Evolutionary conservation across 257 asterid genomes (phyloP).

Genomic region (Ajuga chamaepitys): DNA sequence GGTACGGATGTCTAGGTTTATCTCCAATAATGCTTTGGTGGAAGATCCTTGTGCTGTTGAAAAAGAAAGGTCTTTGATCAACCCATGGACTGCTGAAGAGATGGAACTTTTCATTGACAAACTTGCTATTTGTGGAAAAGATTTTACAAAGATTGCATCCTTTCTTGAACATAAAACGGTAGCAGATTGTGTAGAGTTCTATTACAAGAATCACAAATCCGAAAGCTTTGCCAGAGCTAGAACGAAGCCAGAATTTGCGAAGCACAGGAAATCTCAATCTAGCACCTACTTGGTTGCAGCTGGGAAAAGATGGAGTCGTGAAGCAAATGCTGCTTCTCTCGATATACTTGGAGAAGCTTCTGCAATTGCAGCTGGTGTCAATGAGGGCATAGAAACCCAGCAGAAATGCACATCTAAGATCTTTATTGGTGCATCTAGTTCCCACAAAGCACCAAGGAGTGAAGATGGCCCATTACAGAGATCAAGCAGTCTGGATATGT

Average conservation of each 20-base stretch:
- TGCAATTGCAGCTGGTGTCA: constrained; percentile 53
- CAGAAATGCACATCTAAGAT: constrained; percentile 38
- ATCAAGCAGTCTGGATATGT: constrained; percentile 45
- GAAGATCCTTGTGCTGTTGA: constrained; percentile 82
- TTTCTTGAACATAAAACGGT: constrained; percentile 64
- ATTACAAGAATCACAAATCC: constrained; percentile 92
- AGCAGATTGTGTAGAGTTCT: constrained; percentile 94
- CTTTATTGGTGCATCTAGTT: constrained; percentile 31
- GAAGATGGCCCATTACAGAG: constrained; percentile 35
- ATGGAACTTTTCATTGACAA: constrained; percentile 71
- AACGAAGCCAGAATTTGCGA: constrained; percentile 44
- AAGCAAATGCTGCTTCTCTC: constrained; percentile 69
- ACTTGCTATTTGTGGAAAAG: constrained; percentile 65
- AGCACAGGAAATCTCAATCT: constrained; percentile 52
- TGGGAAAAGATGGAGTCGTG: constrained; percentile 78
- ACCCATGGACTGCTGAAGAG: constrained; percentile 77
- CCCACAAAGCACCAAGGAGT: constrained; percentile 33
- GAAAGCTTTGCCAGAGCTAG: constrained; percentile 64
- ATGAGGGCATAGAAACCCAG: constrained; percentile 37
- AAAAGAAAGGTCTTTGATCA: constrained; percentile 63
- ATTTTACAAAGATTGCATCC: constrained; percentile 74
- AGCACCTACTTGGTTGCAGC: constrained; percentile 64
- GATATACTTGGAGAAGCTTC: constrained; percentile 83
- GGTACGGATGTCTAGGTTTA: constrained; percentile 46
- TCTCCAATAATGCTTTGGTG: constrained; percentile 70